Evolutionary conservation across 2,329 filamentous ascomycete species (phyloP).

Genomic region (Botrytis squamosa): DNA sequence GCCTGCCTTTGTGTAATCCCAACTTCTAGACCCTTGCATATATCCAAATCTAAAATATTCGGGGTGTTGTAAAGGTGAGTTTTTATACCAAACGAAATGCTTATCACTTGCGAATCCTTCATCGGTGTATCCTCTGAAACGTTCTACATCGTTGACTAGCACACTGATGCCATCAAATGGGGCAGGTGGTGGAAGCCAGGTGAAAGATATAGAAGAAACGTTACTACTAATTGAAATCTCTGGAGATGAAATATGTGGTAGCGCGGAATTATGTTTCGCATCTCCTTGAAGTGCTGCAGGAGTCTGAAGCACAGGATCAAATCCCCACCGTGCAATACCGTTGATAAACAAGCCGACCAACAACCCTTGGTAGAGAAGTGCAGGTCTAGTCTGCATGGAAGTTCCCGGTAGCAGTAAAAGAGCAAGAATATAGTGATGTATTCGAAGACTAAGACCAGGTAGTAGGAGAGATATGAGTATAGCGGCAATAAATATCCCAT

Average conservation of each 20-base stretch:
- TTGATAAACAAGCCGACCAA: constrained; percentile 91
- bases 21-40: constrained; percentile 61
- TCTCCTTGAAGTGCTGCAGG: constrained; percentile 69
- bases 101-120: constrained; percentile 46
- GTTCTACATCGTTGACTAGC: constrained; percentile 82
- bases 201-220: constrained; percentile 41
- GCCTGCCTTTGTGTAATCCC: constrained; percentile 75
- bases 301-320: constrained; percentile 84
- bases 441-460: constrained; percentile 76
- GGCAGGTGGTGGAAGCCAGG: constrained; percentile 44
- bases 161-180: constrained; percentile 74
- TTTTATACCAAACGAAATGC: constrained; percentile 59
- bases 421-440: constrained; percentile 93
- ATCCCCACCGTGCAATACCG: constrained; percentile 91
- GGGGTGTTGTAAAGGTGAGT: constrained; percentile 47
- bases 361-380: constrained; percentile 83
- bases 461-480: constrained; percentile 70
- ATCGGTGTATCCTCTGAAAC: constrained; percentile 70
- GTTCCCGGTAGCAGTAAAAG: constrained; percentile 86
- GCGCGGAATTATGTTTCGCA: constrained; percentile 58
- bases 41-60: constrained; percentile 80
- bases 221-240: constrained; percentile 51
- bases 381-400: constrained; percentile 80
- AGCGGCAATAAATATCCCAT: constrained; percentile 63
- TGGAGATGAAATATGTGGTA: constrained; percentile 55